Conservation (phyloP, 1,284 basidiomycete species). For the Cryptococcus floricola region DNA sequence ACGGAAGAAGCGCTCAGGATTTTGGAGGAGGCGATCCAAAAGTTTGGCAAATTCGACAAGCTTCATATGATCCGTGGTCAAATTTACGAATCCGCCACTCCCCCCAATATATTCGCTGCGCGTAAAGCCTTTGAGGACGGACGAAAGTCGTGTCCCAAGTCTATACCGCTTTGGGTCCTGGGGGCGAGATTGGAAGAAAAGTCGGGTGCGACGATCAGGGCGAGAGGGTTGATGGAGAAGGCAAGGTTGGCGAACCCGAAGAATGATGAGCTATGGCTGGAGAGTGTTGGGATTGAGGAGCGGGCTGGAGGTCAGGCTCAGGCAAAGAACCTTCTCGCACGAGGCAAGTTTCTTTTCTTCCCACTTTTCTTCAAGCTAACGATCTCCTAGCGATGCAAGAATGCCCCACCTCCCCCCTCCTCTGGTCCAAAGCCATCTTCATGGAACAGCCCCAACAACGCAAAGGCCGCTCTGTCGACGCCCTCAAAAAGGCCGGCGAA, state of each 20-base stretch:
- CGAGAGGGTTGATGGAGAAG: constrained; percentile 87
- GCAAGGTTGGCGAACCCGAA: constrained; percentile 79
- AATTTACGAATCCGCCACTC: constrained; percentile 63
- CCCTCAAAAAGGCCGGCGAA: constrained; percentile 83
- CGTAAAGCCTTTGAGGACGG: constrained; percentile 76
- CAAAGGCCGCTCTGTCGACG: constrained; percentile 84
- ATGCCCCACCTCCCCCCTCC: constrained; percentile 77
- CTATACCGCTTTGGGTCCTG: constrained; percentile 80
- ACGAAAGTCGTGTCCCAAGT: constrained; percentile 75
- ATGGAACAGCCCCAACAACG: constrained; percentile 80
- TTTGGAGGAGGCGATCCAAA: constrained; percentile 67
- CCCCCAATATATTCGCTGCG: constrained; percentile 57
- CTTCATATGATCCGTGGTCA: constrained; percentile 96
- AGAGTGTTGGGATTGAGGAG: constrained; percentile 85
- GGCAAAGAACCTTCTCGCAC: constrained; percentile 77
- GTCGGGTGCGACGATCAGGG: constrained; percentile 83
- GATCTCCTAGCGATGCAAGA: constrained; percentile 70
- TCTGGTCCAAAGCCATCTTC: constrained; percentile 91
- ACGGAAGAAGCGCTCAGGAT: constrained; percentile 69
- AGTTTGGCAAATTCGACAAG: constrained; percentile 83
- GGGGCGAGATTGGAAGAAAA: constrained; percentile 81
- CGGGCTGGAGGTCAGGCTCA: constrained; percentile 70
- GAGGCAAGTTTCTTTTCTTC: constrained; percentile 54
- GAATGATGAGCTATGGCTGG: constrained; percentile 82
- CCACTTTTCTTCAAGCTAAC: not conserved